Base-by-base conservation (phyloP, 176 grass and related monocot species). In the Paspalum vaginatum region DNA sequence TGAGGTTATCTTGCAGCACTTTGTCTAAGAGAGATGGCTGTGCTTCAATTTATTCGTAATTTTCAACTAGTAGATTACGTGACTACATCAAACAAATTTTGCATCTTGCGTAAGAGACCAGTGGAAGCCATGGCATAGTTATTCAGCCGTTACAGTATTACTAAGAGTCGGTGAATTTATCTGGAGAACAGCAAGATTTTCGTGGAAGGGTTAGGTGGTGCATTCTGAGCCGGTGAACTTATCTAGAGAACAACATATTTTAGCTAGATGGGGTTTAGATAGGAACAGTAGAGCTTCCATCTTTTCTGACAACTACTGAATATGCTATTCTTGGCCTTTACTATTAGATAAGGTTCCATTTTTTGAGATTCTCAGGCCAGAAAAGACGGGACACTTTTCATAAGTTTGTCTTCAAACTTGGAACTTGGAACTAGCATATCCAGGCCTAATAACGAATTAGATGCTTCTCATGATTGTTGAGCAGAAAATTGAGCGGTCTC, bases 301-400 rank as follows among this genome's bases (percentile, higher is more conserved):
- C 82, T 85, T 85, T 72, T 72, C 58, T 72, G 82, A 85, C 57
- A 77, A 71, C 50, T 81, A 81, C 64, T 72, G 83, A 81, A 85
- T 85, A 79, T 85, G 83, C 65, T 89, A 85, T 81, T 81, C 82
- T 65, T 85, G 87, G 57, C 8, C 71, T 85, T 81, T 85, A 65
- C 82, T 65, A 72, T 76, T 55, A 85, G 87, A 85, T 85, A 89
- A 89, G 82, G 77, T 81, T 85, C 72, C 50, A n/a, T 77, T 81
- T 85, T 77, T 77, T 65, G 58, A 89, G 65, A 85, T 89, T 81
- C 87, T 70, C 49, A 13, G 65, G 50, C 48, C 66, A 50, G 72
- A 81, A 89, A 85, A 85, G 78, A 89, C 32, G 65, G n/a, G 72
- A 52, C 58, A 49, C 78, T 89, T 89, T 85, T 65, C 56, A 75